Base-by-base conservation (phyloP, 2,329 filamentous ascomycete genomes). In the Cercospora zeae-maydis region DNA sequence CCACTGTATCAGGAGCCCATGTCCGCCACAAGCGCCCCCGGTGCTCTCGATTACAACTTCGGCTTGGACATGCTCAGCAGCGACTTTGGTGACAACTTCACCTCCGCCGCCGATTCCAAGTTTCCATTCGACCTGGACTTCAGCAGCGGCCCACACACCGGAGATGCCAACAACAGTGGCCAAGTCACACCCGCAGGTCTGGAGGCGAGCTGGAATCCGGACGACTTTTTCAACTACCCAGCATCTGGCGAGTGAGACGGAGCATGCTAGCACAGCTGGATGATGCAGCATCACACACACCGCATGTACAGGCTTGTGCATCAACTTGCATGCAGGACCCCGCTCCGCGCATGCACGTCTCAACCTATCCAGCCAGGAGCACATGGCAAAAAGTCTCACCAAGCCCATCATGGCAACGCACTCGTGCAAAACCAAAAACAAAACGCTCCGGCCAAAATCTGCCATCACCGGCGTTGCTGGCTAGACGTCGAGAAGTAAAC, bases 211-310 rank as follows among this genome's bases (percentile, higher is more conserved):
- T 69, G 66, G 67, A 65, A 68, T 11, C 66, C 63, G 3, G 62
- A 64, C 10, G 67, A 69, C 53, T 68, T 69, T 45, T 67, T 69
- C 66, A 66, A 67, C 31, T 68, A 63, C 52, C 34, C 56, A 19
- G 52, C 65, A 34, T 63, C 59, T 9, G 59, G 60, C n/a, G 55
- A 64, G 31, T 63, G 60, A 62, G 49, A 11, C 16, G 16, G 16
- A 47, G 14, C 24, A 30, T 14, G 47, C 24, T 33, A 31, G 19
- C 36, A 56, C 19, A 42, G 16, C 19, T 11, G 34, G 34, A 37
- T 13, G 19, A 14, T 27, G n/a, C 39, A 45, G n/a, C 47, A 6
- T 52, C 47, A 52, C 47, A 10, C 47, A 52, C 47, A 10, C 8
- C 33, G 33, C 33, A 24, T 6, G 39, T 21, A 19, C 39, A 24